Evolutionary conservation across 176 grass and related monocot species (phyloP).

Genomic region (Stipa capillata): DNA sequence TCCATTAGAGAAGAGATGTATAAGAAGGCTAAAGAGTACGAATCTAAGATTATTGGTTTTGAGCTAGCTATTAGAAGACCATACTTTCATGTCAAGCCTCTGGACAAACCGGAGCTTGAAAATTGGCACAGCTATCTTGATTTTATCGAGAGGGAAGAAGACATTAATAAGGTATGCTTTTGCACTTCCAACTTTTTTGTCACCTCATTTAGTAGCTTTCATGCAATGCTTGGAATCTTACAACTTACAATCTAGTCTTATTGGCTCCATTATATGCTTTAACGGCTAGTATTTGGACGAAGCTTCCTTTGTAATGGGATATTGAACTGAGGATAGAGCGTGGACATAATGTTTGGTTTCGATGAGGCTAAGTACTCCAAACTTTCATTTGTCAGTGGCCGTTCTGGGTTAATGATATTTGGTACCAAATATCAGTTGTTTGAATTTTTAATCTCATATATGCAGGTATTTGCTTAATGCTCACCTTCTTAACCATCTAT

Average conservation of each 20-base stretch:
- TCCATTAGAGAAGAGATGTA: constrained; percentile 91
- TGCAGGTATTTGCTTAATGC: constrained; percentile 99
- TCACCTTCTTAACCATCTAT: constrained; percentile 99
- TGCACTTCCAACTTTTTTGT: constrained; percentile 12
- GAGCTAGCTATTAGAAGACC: constrained; percentile 97
- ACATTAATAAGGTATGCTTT: constrained; percentile 85
- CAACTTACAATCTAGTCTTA: constrained; percentile 97
- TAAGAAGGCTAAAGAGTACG: constrained; percentile 96
- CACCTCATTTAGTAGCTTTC: constrained; percentile 44
- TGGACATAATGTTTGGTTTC: constrained; percentile 93
- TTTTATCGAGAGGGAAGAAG: constrained; percentile 92
- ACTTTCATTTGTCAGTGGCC: constrained; percentile 98
- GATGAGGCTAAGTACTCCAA: constrained; percentile 99
- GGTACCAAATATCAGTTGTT: constrained; percentile 64
- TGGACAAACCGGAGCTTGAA: constrained; percentile 95
- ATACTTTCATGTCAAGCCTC: constrained; percentile 98
- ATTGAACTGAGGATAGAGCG: constrained; percentile 96
- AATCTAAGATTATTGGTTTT: constrained; percentile 85
- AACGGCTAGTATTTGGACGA: constrained; percentile 91
- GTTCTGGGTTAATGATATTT: constrained; percentile 94
- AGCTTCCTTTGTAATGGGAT: constrained; percentile 94
- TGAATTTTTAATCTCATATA: constrained; percentile 99
- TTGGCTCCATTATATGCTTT: constrained; percentile 81
- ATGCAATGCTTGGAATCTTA: constrained; percentile 41
- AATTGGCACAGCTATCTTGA: constrained; percentile 99